phyloP scores from a whole-genome alignment of 2,329 filamentous ascomycete genomes.

The Nemania sp. region DNA sequence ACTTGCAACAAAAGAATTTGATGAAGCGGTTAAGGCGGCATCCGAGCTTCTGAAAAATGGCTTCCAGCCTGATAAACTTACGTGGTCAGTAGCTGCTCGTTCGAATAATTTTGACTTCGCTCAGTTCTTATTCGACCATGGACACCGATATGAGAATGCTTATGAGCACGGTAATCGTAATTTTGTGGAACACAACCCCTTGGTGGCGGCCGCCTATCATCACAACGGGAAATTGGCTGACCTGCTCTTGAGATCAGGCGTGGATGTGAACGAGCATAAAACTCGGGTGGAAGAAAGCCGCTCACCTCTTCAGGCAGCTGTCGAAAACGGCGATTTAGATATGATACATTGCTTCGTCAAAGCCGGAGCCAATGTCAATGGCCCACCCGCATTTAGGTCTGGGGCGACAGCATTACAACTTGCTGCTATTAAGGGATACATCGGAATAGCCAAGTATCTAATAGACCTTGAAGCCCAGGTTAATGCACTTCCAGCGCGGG shows the following conservation, averaged over 20 bases:
- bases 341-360: background rate
- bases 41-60: background rate
- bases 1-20: background rate
- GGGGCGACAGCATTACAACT: conserved; percentile 8
- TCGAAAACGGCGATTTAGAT: background rate
- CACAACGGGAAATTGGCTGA: background rate
- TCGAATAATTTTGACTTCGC: background rate
- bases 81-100: background rate
- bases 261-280: background rate
- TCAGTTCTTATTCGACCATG: background rate
- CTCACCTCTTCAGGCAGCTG: background rate
- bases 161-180: background rate
- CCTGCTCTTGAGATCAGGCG: background rate
- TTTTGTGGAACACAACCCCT: background rate
- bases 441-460: conserved; percentile 4
- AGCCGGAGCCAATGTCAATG: background rate
- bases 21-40: background rate
- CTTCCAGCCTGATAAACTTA: background rate
- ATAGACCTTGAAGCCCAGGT: background rate
- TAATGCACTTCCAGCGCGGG: background rate
- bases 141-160: background rate
- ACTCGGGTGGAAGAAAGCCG: no score
- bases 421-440: background rate
- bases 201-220: background rate
- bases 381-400: background rate